Evolutionary conservation across 257 asterid genomes (phyloP).

Genomic region (Solanum medicagineum): DNA sequence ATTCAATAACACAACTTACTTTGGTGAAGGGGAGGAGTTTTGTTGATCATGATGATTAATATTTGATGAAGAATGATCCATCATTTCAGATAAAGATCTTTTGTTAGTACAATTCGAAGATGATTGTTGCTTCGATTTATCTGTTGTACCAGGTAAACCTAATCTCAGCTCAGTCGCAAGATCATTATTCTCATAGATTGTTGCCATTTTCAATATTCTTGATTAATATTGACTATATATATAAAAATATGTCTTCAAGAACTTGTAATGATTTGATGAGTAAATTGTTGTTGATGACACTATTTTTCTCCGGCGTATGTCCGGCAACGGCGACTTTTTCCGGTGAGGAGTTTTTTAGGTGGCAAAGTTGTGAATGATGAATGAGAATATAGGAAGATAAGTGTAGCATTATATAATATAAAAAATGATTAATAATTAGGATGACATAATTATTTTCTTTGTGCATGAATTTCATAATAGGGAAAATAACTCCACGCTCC

Average conservation of each 20-base stretch:
- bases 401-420: neutral
- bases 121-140: neutral
- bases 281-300: neutral
- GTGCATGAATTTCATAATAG: conserved; percentile 39
- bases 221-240: neutral
- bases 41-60: neutral
- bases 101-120: neutral
- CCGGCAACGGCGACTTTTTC: neutral
- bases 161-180: neutral
- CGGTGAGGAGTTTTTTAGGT: neutral
- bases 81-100: neutral
- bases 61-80: neutral
- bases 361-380: neutral
- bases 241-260: neutral
- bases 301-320: neutral
- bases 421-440: neutral
- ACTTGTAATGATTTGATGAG: neutral
- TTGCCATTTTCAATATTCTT: neutral
- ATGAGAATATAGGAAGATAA: neutral
- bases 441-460: conserved; percentile 26
- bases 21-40: neutral
- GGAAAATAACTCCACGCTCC: conserved; percentile 4
- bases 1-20: neutral
- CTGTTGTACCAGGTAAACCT: neutral
- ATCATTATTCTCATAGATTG: neutral